Base-by-base conservation (phyloP, 805 yeast genomes). In the Monosporozyma unispora region DNA sequence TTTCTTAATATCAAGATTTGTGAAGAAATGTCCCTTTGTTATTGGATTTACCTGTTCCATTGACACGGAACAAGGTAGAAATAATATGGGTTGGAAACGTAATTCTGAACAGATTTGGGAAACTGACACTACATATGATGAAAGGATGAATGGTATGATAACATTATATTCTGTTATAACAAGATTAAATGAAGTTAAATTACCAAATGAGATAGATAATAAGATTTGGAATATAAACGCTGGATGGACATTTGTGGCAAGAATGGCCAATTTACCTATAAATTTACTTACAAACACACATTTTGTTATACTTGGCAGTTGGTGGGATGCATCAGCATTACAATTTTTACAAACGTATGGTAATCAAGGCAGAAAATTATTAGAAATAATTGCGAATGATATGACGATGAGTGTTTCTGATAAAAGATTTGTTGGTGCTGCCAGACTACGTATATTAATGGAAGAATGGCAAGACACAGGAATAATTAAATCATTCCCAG, bases 291-390 rank as follows among this genome's bases (percentile, higher is more conserved):
- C 79, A 0, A 83, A 87, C 54, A 76, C 84, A 0, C 96, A 90
- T 62, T 90, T 74, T 60, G 72, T 80, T 0, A 77, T 84, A 1
- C 74, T 81, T 3, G 82, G 87, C 2, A 78, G 84, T 31, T 90
- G 97, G 97, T 88, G 97, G 96, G 98, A 93, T 55, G 80, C 89
- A 4, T 74, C 84, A 45, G 90, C 86, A 0, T 53, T 57, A 8
- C 72, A 79, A 40, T 78, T 91, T 49, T 48, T 74, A 7, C 59
- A 61, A 9, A 75, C 73, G 1, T 91, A 81, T 63, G 89, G 90
- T 0, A 65, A 54, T 4, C 98, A 91, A 68, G 93, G 79, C 3
- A 49, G 43, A 4, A 93, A 93, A 62, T 48, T 88, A 27, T 57
- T 89, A 50, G 56, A 54, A 7, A 54, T 77, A 10, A 61, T 79